Evolutionary conservation across 1,284 basidiomycete genomes (phyloP).

Genomic region (Pseudomicrostroma phylloplanum): DNA sequence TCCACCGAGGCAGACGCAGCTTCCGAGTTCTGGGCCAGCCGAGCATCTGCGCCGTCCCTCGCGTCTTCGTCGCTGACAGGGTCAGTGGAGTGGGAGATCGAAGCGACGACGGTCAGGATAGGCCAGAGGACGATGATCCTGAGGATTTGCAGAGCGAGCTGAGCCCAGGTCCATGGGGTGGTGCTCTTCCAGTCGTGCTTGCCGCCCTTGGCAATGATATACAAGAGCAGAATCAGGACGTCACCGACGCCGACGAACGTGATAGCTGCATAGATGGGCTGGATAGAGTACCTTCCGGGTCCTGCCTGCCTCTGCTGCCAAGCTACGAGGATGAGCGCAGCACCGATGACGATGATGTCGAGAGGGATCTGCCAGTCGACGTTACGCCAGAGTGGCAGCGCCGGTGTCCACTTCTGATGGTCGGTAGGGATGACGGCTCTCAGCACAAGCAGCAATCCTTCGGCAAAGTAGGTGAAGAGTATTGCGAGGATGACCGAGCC

Average conservation of each 20-base stretch:
- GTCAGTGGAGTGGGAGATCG: background rate
- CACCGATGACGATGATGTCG: conserved; percentile 35
- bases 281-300: conserved; percentile 23
- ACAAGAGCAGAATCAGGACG: conserved; percentile 25
- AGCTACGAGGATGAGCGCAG: conserved; percentile 28
- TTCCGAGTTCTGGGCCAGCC: background rate
- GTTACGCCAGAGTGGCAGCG: conserved; percentile 27
- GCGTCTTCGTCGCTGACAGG: background rate
- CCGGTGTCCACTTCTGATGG: conserved; percentile 31
- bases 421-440: conserved; percentile 39
- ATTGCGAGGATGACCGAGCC: conserved; percentile 19
- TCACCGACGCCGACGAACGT: conserved; percentile 22
- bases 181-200: conserved; percentile 14
- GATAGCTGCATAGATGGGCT: conserved; percentile 1
- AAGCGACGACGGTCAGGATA: conserved; percentile 20
- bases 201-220: conserved; percentile 22
- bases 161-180: conserved; percentile 30
- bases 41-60: conserved; percentile 1
- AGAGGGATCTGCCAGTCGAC: conserved; percentile 36
- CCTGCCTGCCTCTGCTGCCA: conserved; percentile 31
- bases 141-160: conserved; percentile 32
- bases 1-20: background rate
- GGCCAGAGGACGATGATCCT: conserved; percentile 37
- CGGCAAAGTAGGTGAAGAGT: conserved; percentile 32
- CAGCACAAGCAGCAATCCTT: conserved; percentile 38